Percentiles rank a stretch among this genome's conserved stretches.
Evolutionary conservation across 768 basidiomycete genomes (phyloP).

Genomic region (Royoungia palumana): DNA sequence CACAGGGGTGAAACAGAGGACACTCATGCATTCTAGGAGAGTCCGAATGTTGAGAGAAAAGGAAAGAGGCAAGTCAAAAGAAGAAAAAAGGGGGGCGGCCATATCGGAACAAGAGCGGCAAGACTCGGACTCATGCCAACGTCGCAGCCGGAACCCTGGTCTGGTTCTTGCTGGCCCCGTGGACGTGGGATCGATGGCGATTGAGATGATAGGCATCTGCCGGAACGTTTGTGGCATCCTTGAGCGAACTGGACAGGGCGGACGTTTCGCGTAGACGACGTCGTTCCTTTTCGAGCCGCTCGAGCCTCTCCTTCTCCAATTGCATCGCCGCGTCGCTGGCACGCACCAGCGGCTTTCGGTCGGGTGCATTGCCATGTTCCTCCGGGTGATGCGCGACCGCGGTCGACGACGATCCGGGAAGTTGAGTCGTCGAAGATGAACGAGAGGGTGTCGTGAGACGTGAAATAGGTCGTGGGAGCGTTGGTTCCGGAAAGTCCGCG

Average conservation of each 20-base stretch:
- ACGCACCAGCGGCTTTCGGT: constrained; percentile 37
- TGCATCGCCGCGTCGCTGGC: constrained; percentile 55
- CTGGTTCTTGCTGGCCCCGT: constrained; percentile 12
- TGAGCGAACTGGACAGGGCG: constrained; percentile 20
- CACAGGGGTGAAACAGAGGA: neutral
- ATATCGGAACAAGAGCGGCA: neutral
- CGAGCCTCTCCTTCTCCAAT: constrained; percentile 44
- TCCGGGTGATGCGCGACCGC: constrained; percentile 12
- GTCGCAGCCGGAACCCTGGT: constrained; percentile 14
- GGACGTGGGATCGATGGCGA: constrained; percentile 13
- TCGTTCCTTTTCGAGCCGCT: constrained; percentile 32
- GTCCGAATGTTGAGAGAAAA: constrained; percentile 5
- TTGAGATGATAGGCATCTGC: constrained; percentile 16
- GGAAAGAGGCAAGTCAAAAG: too few relatives aligned
- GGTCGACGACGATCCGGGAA: constrained; percentile 18
- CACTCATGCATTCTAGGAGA: constrained; percentile 15
- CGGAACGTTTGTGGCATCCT: constrained; percentile 28
- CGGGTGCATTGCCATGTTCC: constrained; percentile 4
- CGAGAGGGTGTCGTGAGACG: constrained; percentile 23
- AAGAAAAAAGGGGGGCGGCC: neutral
- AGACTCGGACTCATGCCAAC: constrained; percentile 9
- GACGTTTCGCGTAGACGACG: constrained; percentile 25
- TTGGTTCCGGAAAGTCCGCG: constrained; percentile 25
- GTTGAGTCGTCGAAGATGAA: constrained; percentile 20
- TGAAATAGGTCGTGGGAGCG: constrained; percentile 19